Percentiles rank a stretch among this genome's conserved stretches.
These are phyloP conservation scores for Phytophthora niederhauseri DNA, from an alignment of 352 stramenopile species.

Conservation along the genomic window DNA sequence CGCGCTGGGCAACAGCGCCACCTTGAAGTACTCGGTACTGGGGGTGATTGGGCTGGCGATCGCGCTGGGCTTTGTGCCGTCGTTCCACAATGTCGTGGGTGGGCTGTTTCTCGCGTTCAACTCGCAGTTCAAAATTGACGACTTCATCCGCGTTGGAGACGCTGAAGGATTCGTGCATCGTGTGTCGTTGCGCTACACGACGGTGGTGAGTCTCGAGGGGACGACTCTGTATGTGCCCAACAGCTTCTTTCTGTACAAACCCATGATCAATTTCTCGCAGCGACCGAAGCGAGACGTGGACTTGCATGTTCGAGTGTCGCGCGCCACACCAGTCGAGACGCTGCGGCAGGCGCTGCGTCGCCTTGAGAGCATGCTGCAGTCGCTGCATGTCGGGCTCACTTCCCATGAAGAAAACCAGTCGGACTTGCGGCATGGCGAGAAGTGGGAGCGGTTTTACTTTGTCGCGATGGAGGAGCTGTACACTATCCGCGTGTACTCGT, in stretches of 20 bases:
- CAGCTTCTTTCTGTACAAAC: constrained; percentile 92
- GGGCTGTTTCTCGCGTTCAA: constrained; percentile 91
- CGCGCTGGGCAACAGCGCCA: constrained; percentile 65
- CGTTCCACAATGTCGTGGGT: constrained; percentile 88
- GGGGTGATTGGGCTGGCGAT: constrained; percentile 85
- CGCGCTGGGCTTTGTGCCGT: constrained; percentile 84
- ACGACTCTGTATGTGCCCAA: constrained; percentile 87
- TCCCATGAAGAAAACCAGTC: constrained; percentile 88
- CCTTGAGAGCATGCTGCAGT: constrained; percentile 84
- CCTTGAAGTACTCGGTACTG: constrained; percentile 86
- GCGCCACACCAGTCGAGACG: constrained; percentile 58
- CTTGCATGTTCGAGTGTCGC: constrained; percentile 68
- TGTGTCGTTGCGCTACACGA: constrained; percentile 86
- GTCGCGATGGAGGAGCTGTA: constrained; percentile 90
- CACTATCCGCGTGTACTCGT: constrained; percentile 85
- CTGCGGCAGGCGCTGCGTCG: constrained; percentile 62
- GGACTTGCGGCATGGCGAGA: constrained; percentile 79
- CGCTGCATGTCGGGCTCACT: constrained; percentile 82
- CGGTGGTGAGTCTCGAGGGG: constrained; percentile 77
- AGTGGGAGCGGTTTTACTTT: constrained; percentile 86
- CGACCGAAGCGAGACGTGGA: constrained; percentile 85
- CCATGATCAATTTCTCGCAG: constrained; percentile 90
- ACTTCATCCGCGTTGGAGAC: constrained; percentile 84
- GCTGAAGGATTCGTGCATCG: constrained; percentile 83
- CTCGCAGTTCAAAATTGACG: constrained; percentile 88